These are phyloP conservation scores for Fusarium dimerum DNA, from an alignment of 2,329 filamentous ascomycete genomes.

Conservation along the genomic window DNA sequence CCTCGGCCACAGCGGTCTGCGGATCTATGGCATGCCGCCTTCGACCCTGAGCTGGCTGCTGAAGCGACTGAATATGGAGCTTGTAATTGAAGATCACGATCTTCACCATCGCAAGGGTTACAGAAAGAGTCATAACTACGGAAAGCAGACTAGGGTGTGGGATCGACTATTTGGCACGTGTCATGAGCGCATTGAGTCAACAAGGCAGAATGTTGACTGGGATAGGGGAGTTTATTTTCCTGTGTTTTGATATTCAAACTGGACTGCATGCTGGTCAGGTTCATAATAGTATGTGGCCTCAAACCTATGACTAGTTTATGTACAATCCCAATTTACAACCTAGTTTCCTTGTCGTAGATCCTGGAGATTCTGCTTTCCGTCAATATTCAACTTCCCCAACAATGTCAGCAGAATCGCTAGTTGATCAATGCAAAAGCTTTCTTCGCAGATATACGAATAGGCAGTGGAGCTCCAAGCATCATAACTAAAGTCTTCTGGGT, in stretches of 20 bases:
- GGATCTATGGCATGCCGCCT: slow-evolving; percentile 11
- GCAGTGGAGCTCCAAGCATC: no score
- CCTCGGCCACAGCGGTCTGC: slow-evolving; percentile 13
- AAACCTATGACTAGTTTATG: no score
- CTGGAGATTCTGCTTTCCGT: no score
- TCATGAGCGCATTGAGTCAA: slow-evolving; percentile 9
- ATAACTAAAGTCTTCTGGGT: no score
- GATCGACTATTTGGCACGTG: slow-evolving; percentile 14
- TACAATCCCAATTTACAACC: no score
- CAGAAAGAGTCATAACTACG: slow-evolving; percentile 19
- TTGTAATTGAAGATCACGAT: slow-evolving; percentile 17
- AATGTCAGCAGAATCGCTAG: no score
- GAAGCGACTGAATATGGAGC: slow-evolving; percentile 1
- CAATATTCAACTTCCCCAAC: no score
- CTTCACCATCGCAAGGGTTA: slow-evolving; percentile 16
- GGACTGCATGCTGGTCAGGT: no score
- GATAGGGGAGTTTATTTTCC: slow-evolving; percentile 8
- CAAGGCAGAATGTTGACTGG: slow-evolving; percentile 10
- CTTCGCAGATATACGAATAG: no score
- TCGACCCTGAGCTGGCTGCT: slow-evolving; percentile 11
- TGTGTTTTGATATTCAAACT: background rate
- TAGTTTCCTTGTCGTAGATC: no score
- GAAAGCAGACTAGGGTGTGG: slow-evolving; percentile 16
- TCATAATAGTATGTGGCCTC: no score
- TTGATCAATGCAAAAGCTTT: no score